Percentiles rank a stretch among this genome's conserved stretches.
phyloP scores from a whole-genome alignment of 2,329 filamentous ascomycete genomes.

The Microdochium nivale region DNA sequence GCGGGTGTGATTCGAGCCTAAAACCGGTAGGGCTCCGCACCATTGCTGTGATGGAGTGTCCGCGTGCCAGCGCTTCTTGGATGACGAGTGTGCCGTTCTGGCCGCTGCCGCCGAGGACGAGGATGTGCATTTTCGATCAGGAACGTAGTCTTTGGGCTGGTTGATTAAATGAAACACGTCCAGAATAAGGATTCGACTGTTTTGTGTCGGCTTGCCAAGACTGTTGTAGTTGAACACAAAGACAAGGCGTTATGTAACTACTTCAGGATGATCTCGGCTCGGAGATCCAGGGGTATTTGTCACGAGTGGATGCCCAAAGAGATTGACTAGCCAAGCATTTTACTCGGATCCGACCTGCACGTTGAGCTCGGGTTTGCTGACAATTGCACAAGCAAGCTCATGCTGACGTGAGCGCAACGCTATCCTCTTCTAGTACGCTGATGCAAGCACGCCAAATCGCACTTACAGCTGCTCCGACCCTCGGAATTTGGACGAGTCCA shows the following conservation, averaged over 20 bases:
- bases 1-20: slow-evolving; percentile 10
- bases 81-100: slow-evolving; percentile 35
- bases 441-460: not conserved
- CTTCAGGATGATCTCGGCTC: too few species aligned
- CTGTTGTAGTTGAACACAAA: too few species aligned
- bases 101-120: slow-evolving; percentile 37
- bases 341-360: not conserved
- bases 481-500: too few species aligned
- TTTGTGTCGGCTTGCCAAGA: too few species aligned
- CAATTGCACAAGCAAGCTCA: not conserved
- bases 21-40: slow-evolving; percentile 29
- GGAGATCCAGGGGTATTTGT: too few species aligned
- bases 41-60: slow-evolving; percentile 35
- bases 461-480: too few species aligned
- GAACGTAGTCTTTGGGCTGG: too few species aligned
- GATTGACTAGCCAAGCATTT: not conserved
- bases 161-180: too few species aligned
- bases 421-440: not conserved
- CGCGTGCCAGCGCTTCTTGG: slow-evolving; percentile 25
- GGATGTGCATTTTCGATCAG: slow-evolving; percentile 33
- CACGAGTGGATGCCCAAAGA: not conserved
- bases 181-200: too few species aligned
- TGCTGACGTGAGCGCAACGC: not conserved
- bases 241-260: too few species aligned
- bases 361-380: not conserved